Conservation (phyloP, 345 rosid genomes). For the Passiflora organensis region DNA sequence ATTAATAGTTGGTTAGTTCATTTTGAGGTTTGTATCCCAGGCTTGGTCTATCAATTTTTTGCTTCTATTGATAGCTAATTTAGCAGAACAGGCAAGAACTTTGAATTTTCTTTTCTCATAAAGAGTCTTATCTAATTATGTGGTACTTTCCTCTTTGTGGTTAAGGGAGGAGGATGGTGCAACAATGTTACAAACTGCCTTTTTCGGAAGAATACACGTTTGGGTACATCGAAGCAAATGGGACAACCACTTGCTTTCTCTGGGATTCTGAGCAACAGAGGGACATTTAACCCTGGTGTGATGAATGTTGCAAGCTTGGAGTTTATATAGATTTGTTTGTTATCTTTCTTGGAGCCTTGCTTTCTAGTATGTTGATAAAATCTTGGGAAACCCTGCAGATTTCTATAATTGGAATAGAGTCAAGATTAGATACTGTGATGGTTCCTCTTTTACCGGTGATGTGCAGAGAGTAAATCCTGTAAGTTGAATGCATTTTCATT, state of each 20-base stretch:
- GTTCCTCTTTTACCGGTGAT: conserved; percentile 93
- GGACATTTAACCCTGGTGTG: conserved; percentile 66
- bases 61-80: not conserved
- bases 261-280: conserved; percentile 62
- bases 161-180: conserved; percentile 98
- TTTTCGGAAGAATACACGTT: conserved; percentile 49
- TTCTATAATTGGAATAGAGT: conserved; percentile 87
- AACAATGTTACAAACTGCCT: conserved; percentile 60
- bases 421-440: conserved; percentile 90
- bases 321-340: not conserved
- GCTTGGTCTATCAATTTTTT: not conserved
- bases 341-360: not conserved
- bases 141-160: not conserved
- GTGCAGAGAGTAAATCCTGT: conserved; percentile 69
- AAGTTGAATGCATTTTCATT: conserved; percentile 22
- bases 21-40: conserved; percentile 59
- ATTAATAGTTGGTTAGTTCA: conserved; percentile 74
- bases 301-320: not conserved
- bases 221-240: conserved; percentile 86
- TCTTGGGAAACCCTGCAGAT: conserved; percentile 35
- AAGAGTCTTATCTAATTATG: too few species aligned
- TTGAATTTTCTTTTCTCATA: not conserved
- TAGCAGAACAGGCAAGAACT: not conserved
- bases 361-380: conserved; percentile 5
- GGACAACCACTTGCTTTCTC: conserved; percentile 57